Evolutionary conservation across 176 grass and related monocot genomes (phyloP).

Genomic region (Bothriochloa decipiens): DNA sequence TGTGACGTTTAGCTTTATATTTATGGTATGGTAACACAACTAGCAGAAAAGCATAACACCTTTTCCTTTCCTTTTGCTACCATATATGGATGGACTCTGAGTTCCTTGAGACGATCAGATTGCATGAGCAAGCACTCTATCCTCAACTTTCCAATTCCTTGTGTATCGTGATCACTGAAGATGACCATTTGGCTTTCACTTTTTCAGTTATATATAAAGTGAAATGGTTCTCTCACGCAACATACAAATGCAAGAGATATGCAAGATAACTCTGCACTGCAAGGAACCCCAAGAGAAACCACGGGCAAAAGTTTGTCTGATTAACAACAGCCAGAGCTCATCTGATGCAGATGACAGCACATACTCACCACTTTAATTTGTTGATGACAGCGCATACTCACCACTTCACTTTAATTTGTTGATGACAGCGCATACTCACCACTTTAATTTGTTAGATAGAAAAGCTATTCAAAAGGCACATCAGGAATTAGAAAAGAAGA

Average conservation of each 20-base stretch:
- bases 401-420: conserved; percentile 9
- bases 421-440: neutral
- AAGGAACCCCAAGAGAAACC: conserved; percentile 2
- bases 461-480: neutral
- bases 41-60: neutral
- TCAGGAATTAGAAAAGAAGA: neutral
- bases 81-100: neutral
- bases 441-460: conserved; percentile 4
- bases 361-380: neutral
- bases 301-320: neutral
- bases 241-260: no score
- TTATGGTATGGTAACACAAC: neutral
- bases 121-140: neutral
- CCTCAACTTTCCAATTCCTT: neutral
- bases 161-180: neutral
- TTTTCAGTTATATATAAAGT: neutral
- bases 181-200: neutral
- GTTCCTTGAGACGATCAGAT: neutral
- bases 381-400: neutral
- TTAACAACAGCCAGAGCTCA: neutral
- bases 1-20: neutral
- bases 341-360: neutral
- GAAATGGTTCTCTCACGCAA: neutral
- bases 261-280: neutral
- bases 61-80: neutral